These are phyloP conservation scores for Scutellaria galericulata DNA, from an alignment of 257 asterid genomes.

Conservation along the genomic window DNA sequence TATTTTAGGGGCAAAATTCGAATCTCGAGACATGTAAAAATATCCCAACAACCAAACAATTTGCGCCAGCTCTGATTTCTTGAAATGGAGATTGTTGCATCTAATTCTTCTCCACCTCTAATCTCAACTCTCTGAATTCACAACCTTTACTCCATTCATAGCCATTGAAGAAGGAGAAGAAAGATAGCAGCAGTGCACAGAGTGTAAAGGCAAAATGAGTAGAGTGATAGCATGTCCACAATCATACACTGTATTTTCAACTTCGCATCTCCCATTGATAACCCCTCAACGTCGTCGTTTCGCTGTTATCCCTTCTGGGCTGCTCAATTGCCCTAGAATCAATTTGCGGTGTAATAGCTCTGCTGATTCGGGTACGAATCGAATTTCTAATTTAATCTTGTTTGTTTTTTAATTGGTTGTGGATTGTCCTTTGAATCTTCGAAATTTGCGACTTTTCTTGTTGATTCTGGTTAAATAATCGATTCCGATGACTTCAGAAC, in stretches of 20 bases:
- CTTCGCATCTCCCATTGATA: constrained; percentile 21
- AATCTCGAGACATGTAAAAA: too few relatives aligned
- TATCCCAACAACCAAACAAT: too few relatives aligned
- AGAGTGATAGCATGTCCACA: constrained; percentile 39
- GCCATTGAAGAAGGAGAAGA: neutral
- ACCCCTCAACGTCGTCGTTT: constrained; percentile 12
- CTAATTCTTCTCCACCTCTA: neutral
- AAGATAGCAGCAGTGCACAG: neutral
- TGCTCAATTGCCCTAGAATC: constrained; percentile 32
- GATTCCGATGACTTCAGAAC: too few relatives aligned
- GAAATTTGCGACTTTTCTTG: too few relatives aligned
- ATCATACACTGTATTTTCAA: constrained; percentile 26
- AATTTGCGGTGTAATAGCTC: constrained; percentile 43
- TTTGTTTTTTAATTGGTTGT: too few relatives aligned
- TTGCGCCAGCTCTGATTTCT: neutral
- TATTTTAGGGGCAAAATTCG: too few relatives aligned
- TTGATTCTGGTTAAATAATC: too few relatives aligned
- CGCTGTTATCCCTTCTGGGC: constrained; percentile 13
- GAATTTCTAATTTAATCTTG: neutral
- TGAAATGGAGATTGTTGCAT: neutral
- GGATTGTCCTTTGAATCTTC: too few relatives aligned
- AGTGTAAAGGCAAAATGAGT: constrained; percentile 33
- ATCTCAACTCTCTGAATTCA: neutral
- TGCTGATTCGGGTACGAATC: constrained; percentile 34
- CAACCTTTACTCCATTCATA: neutral